These are phyloP conservation scores for Castanea mollissima DNA, from an alignment of 306 rosid genomes.

Conservation along the genomic window DNA sequence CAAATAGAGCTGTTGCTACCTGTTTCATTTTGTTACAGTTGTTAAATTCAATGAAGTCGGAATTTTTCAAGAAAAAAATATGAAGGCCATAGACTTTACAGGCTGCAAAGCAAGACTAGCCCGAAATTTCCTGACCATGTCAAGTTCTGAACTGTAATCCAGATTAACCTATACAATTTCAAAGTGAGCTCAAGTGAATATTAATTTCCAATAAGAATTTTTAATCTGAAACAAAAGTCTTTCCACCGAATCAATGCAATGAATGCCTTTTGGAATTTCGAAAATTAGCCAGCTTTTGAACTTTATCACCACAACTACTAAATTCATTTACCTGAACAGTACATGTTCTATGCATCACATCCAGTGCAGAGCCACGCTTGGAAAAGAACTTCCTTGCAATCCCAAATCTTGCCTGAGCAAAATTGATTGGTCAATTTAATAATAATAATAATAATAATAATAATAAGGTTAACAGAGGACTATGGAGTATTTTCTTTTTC, in stretches of 20 bases:
- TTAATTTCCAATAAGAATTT: constrained; percentile 8
- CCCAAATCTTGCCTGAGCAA: constrained; percentile 79
- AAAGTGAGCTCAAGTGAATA: neutral
- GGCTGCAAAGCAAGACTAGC: constrained; percentile 96
- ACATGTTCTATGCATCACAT: constrained; percentile 97
- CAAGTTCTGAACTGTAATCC: constrained; percentile 92
- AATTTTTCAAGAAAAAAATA: constrained; percentile 19
- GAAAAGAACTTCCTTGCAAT: constrained; percentile 91
- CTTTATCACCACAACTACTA: neutral
- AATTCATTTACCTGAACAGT: constrained; percentile 79
- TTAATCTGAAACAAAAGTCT: too few relatives aligned
- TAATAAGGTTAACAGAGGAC: too few relatives aligned
- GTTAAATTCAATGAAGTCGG: constrained; percentile 24
- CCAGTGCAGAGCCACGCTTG: constrained; percentile 91
- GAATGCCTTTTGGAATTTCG: neutral
- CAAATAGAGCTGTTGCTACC: constrained; percentile 98
- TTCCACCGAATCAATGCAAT: too few relatives aligned
- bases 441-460: too few relatives aligned
- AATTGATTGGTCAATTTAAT: constrained; percentile 26
- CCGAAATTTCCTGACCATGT: constrained; percentile 91
- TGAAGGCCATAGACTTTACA: constrained; percentile 40
- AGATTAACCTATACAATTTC: constrained; percentile 69
- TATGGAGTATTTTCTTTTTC: too few relatives aligned
- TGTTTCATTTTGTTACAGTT: constrained; percentile 37
- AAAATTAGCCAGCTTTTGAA: constrained; percentile 14